phyloP scores from a whole-genome alignment of 1,284 basidiomycete species.

The Sporisorium graminicola region DNA sequence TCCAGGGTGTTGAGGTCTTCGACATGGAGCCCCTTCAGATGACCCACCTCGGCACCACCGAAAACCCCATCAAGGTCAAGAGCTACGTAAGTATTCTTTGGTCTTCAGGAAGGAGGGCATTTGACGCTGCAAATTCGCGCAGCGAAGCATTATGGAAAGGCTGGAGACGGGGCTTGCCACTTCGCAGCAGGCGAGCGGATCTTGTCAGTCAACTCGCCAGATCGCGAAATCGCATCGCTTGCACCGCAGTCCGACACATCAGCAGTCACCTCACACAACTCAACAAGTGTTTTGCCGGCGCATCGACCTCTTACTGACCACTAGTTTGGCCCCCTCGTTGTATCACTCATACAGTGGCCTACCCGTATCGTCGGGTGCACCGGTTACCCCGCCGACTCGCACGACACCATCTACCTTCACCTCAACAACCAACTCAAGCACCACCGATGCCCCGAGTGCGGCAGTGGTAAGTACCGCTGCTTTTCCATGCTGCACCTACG shows the following conservation, averaged over 20 bases:
- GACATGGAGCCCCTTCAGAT: constrained; percentile 88
- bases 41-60: constrained; percentile 86
- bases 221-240: not conserved
- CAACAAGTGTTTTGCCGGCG: too few species aligned
- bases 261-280: too few species aligned
- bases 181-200: not conserved
- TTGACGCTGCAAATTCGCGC: not conserved
- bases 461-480: constrained; percentile 58
- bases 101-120: not conserved
- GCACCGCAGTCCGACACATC: too few species aligned
- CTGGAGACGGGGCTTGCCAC: not conserved
- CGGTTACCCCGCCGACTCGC: constrained; percentile 66
- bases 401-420: constrained; percentile 68
- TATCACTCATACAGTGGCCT: constrained; percentile 45
- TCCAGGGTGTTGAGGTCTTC: constrained; percentile 91
- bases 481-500: too few species aligned
- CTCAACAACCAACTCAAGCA: constrained; percentile 61
- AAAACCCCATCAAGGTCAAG: constrained; percentile 87
- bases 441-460: constrained; percentile 68
- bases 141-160: not conserved
- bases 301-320: constrained; percentile 1
- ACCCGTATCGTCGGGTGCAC: constrained; percentile 67
- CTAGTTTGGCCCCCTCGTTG: too few species aligned
- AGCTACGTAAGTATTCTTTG: constrained; percentile 78
- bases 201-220: not conserved